Conservation (phyloP, 192 early-diverging fungal species). For the Coemansia sp. region DNA sequence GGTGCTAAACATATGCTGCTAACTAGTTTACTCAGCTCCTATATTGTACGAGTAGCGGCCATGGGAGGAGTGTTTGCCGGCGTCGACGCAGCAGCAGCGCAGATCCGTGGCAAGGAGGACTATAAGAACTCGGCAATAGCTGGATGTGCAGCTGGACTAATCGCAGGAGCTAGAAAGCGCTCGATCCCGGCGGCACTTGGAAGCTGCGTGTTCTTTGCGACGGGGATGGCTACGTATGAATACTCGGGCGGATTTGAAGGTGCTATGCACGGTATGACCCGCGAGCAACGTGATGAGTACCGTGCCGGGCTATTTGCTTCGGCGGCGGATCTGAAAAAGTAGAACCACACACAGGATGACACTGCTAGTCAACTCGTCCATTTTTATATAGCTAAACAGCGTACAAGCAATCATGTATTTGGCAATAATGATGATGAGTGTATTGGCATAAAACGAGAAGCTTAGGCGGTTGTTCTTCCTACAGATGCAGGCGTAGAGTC, state of each 20-base stretch:
- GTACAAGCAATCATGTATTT: neutral
- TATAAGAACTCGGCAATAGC: slow-evolving; percentile 70
- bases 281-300: slow-evolving; percentile 52
- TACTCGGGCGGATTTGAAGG: slow-evolving; percentile 59
- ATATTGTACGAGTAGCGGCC: slow-evolving; percentile 59
- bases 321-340: slow-evolving; percentile 47
- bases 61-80: slow-evolving; percentile 80
- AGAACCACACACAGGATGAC: neutral
- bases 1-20: neutral
- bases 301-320: slow-evolving; percentile 49
- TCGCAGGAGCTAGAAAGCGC: slow-evolving; percentile 64
- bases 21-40: neutral
- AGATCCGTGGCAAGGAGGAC: slow-evolving; percentile 71
- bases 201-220: slow-evolving; percentile 66
- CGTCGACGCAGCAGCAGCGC: slow-evolving; percentile 60
- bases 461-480: slow-evolving; percentile 3
- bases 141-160: slow-evolving; percentile 73
- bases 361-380: neutral
- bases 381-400: neutral
- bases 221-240: slow-evolving; percentile 70
- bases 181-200: slow-evolving; percentile 67
- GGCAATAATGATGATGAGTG: neutral
- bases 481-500: slow-evolving; percentile 17
- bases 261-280: slow-evolving; percentile 46
- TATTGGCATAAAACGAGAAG: neutral